Base-by-base conservation (phyloP, 345 rosid species). In the Streptanthus diversifolius region DNA sequence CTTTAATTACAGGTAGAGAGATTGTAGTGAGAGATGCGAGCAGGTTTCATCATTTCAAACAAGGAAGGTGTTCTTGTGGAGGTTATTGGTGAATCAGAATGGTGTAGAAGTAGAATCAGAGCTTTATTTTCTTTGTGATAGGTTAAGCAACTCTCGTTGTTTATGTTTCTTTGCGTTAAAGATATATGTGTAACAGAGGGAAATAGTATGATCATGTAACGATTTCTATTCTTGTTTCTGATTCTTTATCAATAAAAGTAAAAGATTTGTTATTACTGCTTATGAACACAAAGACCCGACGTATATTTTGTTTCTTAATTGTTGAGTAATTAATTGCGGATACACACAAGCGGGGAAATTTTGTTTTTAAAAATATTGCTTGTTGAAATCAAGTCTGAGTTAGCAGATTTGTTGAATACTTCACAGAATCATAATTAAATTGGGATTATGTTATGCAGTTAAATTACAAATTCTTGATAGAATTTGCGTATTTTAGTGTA, bases 11-110 rank as follows among this genome's bases (percentile, higher is more conserved):
- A 1, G 65, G 57, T 47, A 74, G 96, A 72, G 85, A 86, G 62
- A 87, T 93, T 7, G 90, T 87, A 4, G 83, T 90, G 51, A 93
- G 87, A 72, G 98, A 90, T 74, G 87, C 82, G 14, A 82, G 91
- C 65, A 82, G 97, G 76, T 93, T 93, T 53, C 97, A 87, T 70
- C 91, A 86, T 81, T 88, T 93, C 68, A 83, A 80, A 78, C 74
- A 85, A 54, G 96, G 98, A 12, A 70, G 65, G 29, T 93, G 97
- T 81, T 90, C 96, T 68, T 93, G 97, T 68, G 90, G 93, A 67
- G 96, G 85, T 71, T 93, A 93, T 66, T 93, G 98, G 98, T 90
- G 85, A 92, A 32, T 9, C 24, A 18, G 7, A 69, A 4, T 52
- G 59, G 59, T 13, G 25, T 60, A 27, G 19, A 55, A 59, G 8